phyloP scores from a whole-genome alignment of 352 stramenopile genomes.

The Phytophthora brassicae region DNA sequence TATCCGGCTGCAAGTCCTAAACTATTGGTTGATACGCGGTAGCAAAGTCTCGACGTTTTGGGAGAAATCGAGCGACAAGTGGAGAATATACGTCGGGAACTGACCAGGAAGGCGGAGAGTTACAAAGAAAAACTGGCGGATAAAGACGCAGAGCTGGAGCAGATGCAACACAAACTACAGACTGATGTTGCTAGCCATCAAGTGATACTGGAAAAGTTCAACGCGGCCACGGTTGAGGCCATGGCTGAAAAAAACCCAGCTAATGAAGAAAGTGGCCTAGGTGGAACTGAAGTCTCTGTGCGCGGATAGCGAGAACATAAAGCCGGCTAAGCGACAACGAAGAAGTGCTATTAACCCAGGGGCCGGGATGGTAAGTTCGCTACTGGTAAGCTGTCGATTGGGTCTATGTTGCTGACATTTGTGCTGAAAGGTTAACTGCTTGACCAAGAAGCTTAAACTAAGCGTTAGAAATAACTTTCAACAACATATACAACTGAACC shows the following conservation, averaged over 20 bases:
- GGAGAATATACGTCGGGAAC: background rate
- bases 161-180: background rate
- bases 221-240: background rate
- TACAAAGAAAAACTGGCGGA: background rate
- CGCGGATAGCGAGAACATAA: background rate
- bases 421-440: too few relatives aligned
- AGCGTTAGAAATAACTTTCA: background rate
- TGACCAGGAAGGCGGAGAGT: background rate
- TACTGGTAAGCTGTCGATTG: background rate
- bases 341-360: background rate
- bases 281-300: background rate
- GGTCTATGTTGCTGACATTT: too few relatives aligned
- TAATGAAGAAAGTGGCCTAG: background rate
- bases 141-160: background rate
- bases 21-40: background rate
- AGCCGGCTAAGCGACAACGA: background rate
- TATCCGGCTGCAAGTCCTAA: too few relatives aligned
- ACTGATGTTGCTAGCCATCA: background rate
- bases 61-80: background rate
- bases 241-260: background rate
- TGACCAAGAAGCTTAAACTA: background rate
- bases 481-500: background rate
- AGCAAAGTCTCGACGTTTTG: background rate
- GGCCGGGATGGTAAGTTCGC: background rate
- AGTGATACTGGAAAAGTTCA: background rate